These are phyloP conservation scores for Pythium guiyangense DNA, from an alignment of 352 stramenopile species.

Conservation along the genomic window DNA sequence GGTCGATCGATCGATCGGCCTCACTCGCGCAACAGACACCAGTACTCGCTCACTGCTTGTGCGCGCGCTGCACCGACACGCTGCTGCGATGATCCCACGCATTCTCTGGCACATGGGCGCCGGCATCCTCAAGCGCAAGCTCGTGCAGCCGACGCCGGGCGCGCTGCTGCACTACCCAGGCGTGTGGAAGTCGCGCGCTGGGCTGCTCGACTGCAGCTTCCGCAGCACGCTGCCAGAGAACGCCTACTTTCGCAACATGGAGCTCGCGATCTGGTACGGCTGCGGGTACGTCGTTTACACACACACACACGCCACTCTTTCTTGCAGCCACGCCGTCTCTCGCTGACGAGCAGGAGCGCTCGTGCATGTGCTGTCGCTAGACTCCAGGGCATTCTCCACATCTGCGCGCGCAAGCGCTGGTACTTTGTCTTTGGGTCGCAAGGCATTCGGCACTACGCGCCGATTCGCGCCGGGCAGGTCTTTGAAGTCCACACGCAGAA, in stretches of 20 bases:
- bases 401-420: constrained; percentile 48
- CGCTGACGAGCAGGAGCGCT: too few relatives aligned
- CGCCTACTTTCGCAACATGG: constrained; percentile 70
- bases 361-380: constrained; percentile 3
- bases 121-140: constrained; percentile 43
- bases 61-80: too few relatives aligned
- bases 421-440: constrained; percentile 74
- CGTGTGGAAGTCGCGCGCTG: constrained; percentile 53
- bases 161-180: constrained; percentile 50
- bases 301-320: background rate
- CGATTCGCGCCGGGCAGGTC: constrained; percentile 44
- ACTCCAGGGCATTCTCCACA: constrained; percentile 51
- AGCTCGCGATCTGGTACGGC: constrained; percentile 68
- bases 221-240: constrained; percentile 49
- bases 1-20: too few relatives aligned
- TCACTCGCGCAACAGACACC: background rate
- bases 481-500: constrained; percentile 69
- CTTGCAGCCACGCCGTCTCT: too few relatives aligned
- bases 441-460: constrained; percentile 52
- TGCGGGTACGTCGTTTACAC: constrained; percentile 37
- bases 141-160: constrained; percentile 33
- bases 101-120: constrained; percentile 69
- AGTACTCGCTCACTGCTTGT: too few relatives aligned
- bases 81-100: constrained; percentile 49
- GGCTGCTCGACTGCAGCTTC: constrained; percentile 55